Evolutionary conservation across 306 rosid species (phyloP).

Genomic region (Rosa chinensis): DNA sequence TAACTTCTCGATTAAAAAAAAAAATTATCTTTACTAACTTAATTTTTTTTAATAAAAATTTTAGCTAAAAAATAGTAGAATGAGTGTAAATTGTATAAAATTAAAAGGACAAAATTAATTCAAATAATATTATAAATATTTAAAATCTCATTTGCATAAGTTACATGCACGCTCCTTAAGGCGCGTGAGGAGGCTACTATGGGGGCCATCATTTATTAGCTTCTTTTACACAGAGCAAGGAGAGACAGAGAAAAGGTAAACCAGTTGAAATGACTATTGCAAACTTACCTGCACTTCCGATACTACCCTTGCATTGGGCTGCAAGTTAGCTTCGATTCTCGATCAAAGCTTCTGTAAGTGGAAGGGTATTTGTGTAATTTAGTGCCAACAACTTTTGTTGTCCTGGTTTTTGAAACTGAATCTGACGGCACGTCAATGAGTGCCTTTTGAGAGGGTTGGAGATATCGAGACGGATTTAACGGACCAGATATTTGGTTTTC

Average conservation of each 20-base stretch:
- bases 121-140: too few relatives aligned
- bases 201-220: constrained; percentile 15
- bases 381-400: constrained; percentile 15
- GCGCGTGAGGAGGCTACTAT: constrained; percentile 33
- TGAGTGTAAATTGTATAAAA: too few relatives aligned
- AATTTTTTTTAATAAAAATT: too few relatives aligned
- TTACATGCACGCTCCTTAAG: constrained; percentile 18
- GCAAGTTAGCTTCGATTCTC: background rate
- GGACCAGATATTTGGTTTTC: constrained; percentile 33
- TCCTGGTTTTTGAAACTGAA: constrained; percentile 69
- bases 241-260: constrained; percentile 42
- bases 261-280: constrained; percentile 40
- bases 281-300: background rate
- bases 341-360: background rate
- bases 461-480: constrained; percentile 56
- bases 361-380: constrained; percentile 25
- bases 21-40: too few relatives aligned
- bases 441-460: constrained; percentile 44
- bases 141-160: background rate
- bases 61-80: too few relatives aligned
- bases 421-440: constrained; percentile 73
- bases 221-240: constrained; percentile 49
- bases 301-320: constrained; percentile 12
- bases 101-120: too few relatives aligned
- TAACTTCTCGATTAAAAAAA: too few relatives aligned